Evolutionary conservation across 495 filamentous ascomycete genomes (phyloP).

Genomic region (Ramalina peruviana): DNA sequence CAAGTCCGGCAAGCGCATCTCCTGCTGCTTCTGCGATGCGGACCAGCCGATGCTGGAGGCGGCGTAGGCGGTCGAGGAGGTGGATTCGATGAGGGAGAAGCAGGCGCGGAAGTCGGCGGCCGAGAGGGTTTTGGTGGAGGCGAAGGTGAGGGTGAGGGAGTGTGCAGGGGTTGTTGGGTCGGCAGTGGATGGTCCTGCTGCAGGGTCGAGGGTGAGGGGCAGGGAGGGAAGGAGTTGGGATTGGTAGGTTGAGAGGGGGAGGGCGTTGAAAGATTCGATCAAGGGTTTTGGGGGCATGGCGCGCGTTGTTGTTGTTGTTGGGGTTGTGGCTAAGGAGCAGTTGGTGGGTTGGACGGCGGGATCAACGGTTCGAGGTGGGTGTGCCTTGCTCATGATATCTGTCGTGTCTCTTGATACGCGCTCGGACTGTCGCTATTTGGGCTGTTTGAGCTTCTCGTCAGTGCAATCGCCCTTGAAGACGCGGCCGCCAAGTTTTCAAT

Average conservation of each 20-base stretch:
- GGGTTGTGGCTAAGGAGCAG: too few relatives aligned
- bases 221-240: conserved; percentile 8
- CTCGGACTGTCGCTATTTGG: too few relatives aligned
- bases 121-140: conserved; percentile 32
- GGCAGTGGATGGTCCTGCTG: not conserved
- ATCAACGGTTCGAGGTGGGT: too few relatives aligned
- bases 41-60: conserved; percentile 55
- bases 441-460: too few relatives aligned
- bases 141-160: conserved; percentile 25
- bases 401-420: too few relatives aligned
- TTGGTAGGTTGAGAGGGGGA: conserved; percentile 12
- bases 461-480: too few relatives aligned
- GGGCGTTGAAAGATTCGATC: conserved; percentile 11
- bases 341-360: too few relatives aligned
- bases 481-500: too few relatives aligned
- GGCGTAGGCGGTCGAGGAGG: conserved; percentile 53
- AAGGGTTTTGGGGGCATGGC: not conserved
- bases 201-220: conserved; percentile 2
- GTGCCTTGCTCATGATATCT: too few relatives aligned
- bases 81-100: conserved; percentile 55
- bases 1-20: conserved; percentile 63
- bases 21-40: conserved; percentile 47
- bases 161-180: not conserved
- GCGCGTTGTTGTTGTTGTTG: too few relatives aligned
- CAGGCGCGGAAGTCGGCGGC: conserved; percentile 46